Conservation (phyloP, 352 stramenopile species). For the Blastocystis hominis region DNA sequence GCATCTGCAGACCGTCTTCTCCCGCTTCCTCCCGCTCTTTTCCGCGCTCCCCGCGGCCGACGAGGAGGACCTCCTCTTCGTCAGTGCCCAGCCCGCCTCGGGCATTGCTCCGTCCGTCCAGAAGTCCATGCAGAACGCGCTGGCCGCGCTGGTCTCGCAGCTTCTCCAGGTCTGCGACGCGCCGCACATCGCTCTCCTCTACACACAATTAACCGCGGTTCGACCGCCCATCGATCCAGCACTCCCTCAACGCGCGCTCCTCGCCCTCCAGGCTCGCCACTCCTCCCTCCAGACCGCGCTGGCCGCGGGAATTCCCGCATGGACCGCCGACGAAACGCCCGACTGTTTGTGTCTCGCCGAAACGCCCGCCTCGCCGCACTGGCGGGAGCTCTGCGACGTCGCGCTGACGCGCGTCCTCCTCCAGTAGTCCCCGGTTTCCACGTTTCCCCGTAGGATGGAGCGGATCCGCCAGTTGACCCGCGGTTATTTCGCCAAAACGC, state of each 20-base stretch:
- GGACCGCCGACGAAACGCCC: background rate
- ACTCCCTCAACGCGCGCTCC: background rate
- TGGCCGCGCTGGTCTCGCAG: background rate
- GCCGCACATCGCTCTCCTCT: background rate
- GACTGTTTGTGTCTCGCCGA: background rate
- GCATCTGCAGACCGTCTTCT: background rate
- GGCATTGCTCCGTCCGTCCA: background rate
- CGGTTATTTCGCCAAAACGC: background rate
- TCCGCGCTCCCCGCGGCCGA: background rate
- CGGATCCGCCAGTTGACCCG: background rate
- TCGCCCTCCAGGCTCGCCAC: background rate
- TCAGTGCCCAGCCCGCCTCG: background rate
- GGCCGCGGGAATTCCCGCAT: background rate
- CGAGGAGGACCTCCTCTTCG: slow-evolving; percentile 1
- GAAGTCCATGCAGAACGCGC: background rate
- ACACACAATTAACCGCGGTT: background rate
- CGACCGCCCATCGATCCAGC: background rate
- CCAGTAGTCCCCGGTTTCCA: background rate
- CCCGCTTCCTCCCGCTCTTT: background rate
- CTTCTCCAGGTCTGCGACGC: background rate
- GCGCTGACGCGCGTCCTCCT: background rate
- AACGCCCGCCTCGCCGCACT: background rate
- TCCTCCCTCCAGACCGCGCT: background rate
- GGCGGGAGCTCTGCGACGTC: background rate
- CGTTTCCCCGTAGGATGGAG: background rate